These are phyloP conservation scores for Aurifilum marmelostoma DNA, from an alignment of 2,329 filamentous ascomycete species.

Conservation along the genomic window DNA sequence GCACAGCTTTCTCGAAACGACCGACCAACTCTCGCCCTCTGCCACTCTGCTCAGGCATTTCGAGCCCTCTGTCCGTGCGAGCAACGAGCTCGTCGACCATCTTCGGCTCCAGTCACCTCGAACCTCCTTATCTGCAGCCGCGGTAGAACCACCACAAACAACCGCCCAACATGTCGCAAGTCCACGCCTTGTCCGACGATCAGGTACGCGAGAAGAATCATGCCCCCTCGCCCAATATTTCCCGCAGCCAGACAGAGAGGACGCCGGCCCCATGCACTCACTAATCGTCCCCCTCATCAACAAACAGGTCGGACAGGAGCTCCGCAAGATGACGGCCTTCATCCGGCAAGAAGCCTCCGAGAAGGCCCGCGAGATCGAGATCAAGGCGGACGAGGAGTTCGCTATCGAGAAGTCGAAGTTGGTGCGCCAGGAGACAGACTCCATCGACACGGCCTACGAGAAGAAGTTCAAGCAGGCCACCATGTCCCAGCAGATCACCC, in stretches of 20 bases:
- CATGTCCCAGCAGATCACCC: constrained; percentile 98
- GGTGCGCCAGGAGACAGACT: constrained; percentile 88
- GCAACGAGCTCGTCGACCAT: constrained; percentile 11
- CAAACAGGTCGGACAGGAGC: constrained; percentile 87
- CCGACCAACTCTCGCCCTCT: constrained; percentile 5
- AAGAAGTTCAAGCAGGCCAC: constrained; percentile 99
- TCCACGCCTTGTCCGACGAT: constrained; percentile 95
- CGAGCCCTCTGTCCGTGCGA: not conserved
- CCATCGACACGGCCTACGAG: constrained; percentile 91
- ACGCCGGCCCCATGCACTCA: constrained; percentile 14
- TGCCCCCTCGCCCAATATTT: constrained; percentile 20
- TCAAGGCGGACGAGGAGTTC: constrained; percentile 99
- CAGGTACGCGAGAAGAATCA: constrained; percentile 66
- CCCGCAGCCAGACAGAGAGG: not conserved
- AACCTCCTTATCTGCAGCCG: constrained; percentile 27
- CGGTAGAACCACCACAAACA: constrained; percentile 24
- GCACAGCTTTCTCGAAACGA: constrained; percentile 13
- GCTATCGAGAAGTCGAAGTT: constrained; percentile 99
- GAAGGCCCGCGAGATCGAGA: constrained; percentile 87
- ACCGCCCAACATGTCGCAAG: constrained; percentile 77
- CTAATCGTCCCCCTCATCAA: constrained; percentile 49
- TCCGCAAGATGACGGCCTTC: constrained; percentile 99
- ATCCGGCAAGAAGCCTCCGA: constrained; percentile 98
- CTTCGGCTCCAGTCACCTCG: not conserved
- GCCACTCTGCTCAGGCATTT: not conserved